Percentiles rank a stretch among this genome's conserved stretches.
Evolutionary conservation across 768 basidiomycete species (phyloP).

Genomic region (Suillus sp.): DNA sequence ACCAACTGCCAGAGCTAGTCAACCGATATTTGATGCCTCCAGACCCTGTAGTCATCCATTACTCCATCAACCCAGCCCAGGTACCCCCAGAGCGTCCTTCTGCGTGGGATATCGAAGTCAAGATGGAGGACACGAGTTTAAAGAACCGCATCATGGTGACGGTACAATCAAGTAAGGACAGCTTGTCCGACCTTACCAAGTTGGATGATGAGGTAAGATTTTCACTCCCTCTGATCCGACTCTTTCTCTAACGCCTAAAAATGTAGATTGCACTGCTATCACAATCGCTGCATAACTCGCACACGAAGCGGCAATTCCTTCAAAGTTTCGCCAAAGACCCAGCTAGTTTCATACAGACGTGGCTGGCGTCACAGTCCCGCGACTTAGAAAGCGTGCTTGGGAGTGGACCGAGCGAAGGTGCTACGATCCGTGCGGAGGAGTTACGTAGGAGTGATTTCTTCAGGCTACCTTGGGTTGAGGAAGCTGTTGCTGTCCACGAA

Average conservation of each 20-base stretch:
- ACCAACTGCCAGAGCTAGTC: slow-evolving; percentile 80
- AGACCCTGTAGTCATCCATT: slow-evolving; percentile 81
- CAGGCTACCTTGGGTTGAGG: slow-evolving; percentile 88
- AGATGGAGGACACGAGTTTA: slow-evolving; percentile 75
- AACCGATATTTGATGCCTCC: slow-evolving; percentile 78
- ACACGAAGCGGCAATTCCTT: slow-evolving; percentile 85
- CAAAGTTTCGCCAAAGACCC: slow-evolving; percentile 81
- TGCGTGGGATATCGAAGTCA: slow-evolving; percentile 88
- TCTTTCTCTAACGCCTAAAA: slow-evolving; percentile 21
- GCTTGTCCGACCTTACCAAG: slow-evolving; percentile 62
- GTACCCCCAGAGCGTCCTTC: slow-evolving; percentile 69
- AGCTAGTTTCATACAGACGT: slow-evolving; percentile 80
- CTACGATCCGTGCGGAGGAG: slow-evolving; percentile 85
- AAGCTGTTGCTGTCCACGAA: slow-evolving; percentile 85
- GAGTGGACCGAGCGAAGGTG: slow-evolving; percentile 78
- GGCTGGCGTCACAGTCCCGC: slow-evolving; percentile 89
- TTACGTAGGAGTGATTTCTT: slow-evolving; percentile 89
- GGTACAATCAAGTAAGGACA: slow-evolving; percentile 69
- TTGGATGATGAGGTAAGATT: slow-evolving; percentile 85
- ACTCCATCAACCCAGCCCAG: slow-evolving; percentile 63
- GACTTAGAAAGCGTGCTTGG: slow-evolving; percentile 91
- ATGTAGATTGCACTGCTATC: slow-evolving; percentile 77
- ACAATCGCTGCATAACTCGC: slow-evolving; percentile 84
- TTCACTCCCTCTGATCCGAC: neutral
- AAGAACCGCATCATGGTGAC: slow-evolving; percentile 80